These are phyloP conservation scores for Suhomyces coccinellae DNA, from an alignment of 1,139 yeast genomes.

Conservation along the genomic window DNA sequence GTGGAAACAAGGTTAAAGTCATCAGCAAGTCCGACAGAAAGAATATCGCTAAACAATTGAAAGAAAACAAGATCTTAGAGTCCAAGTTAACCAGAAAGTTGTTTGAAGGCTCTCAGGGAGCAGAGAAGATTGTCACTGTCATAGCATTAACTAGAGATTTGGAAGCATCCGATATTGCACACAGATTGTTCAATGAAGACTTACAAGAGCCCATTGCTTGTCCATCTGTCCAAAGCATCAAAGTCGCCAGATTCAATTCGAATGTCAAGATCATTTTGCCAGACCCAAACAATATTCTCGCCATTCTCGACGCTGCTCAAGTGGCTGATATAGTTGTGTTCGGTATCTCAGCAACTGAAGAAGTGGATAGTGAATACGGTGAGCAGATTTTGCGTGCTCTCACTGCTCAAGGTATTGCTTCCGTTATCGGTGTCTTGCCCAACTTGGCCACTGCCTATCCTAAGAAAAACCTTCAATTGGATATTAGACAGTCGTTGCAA, in stretches of 20 bases:
- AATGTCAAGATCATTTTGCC: constrained; percentile 76
- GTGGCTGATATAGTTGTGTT: constrained; percentile 86
- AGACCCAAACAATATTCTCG: constrained; percentile 61
- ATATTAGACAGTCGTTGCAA: constrained; percentile 74
- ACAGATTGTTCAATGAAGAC: constrained; percentile 44
- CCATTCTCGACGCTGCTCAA: constrained; percentile 82
- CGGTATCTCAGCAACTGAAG: constrained; percentile 80
- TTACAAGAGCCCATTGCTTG: constrained; percentile 18
- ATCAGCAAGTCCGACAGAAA: constrained; percentile 72
- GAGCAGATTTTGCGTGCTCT: constrained; percentile 87
- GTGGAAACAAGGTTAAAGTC: constrained; percentile 40
- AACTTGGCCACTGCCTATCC: constrained; percentile 67
- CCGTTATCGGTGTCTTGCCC: constrained; percentile 79
- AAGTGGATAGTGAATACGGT: constrained; percentile 77
- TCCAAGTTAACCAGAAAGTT: constrained; percentile 54
- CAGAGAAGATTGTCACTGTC: constrained; percentile 79
- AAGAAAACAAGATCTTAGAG: constrained; percentile 66
- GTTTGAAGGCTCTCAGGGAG: constrained; percentile 79
- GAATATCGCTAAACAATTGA: constrained; percentile 76
- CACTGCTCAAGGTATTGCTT: constrained; percentile 89
- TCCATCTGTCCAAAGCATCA: constrained; percentile 52
- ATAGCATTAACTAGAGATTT: constrained; percentile 78
- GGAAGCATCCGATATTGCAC: constrained; percentile 57
- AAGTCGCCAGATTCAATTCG: constrained; percentile 68
- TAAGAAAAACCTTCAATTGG: constrained; percentile 74